Evolutionary conservation across 768 basidiomycete genomes (phyloP), one percentile per base, ranked within the genome.

Genomic region (Phylloporus arenicola): DNA sequence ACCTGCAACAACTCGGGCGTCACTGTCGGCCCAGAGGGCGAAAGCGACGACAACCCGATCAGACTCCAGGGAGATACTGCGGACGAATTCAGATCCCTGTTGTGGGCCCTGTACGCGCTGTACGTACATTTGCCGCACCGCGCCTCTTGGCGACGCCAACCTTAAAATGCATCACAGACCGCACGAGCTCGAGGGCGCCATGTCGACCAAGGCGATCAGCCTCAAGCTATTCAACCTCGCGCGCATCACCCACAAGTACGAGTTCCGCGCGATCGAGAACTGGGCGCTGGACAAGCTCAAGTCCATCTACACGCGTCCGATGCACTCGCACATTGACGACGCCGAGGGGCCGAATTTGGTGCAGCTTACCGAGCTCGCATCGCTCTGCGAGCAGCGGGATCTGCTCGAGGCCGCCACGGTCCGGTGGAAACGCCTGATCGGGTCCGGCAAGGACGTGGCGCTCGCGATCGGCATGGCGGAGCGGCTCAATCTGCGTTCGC

Each of bases 31-130:
- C 57, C 70, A 17, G 80, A 81, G 54, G 80, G 79, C 3, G 66
- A 67, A 48, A 71, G 69, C 58, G 80, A 81, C 62, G 74, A 75
- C 54, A 70, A 73, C 34, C 80, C 78, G 2, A 76, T 80, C 33
- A 60, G 67, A 27, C 67, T 81, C 30, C 72, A 70, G 34, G 70
- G 70, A 6, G 79, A 81, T 52, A 70, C 70, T 6, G 72, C 70
- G 20, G 74, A 75, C 39, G 74, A 78, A 43, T 79, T 80, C 56
- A 69, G 75, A 11, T 77, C 76, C 4, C 69, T 83, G 34, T 63
- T 81, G 31, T 81, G 79, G 77, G 72, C 75, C 3, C 58, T 79
- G 41, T 75, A 80, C 56, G 73, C 76, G 0, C 59, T 72, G 80
- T 82, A 66, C 61, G 78, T 72, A 44, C 43, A 44, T 46, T 47